A percentile compares a stretch with the other conserved stretches of the same genome.
Conservation (phyloP, 208 protist genomes). For the Porcisia hertigi region DNA sequence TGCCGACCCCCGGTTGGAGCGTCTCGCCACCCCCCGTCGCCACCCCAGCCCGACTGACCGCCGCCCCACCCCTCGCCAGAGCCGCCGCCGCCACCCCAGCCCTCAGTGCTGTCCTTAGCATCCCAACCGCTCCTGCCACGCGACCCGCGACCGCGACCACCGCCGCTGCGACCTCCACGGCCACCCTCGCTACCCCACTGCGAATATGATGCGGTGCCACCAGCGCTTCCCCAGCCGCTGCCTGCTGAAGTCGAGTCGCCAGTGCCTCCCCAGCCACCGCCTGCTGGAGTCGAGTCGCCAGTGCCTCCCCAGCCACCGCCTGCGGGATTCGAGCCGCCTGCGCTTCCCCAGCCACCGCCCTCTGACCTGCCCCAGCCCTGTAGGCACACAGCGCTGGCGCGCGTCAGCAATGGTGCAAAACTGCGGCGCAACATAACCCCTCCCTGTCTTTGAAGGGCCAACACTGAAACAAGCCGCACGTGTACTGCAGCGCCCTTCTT, state of each 20-base stretch:
- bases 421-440: conserved; percentile 48
- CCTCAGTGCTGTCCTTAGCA: conserved; percentile 9
- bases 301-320: conserved; percentile 21
- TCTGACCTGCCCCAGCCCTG: conserved; percentile 63
- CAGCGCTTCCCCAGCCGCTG: conserved; percentile 21
- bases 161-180: conserved; percentile 4
- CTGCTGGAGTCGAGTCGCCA: neutral
- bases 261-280: conserved; percentile 27
- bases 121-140: conserved; percentile 4
- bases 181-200: conserved; percentile 5
- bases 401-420: conserved; percentile 32
- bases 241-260: conserved; percentile 13
- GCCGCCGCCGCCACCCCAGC: conserved; percentile 1
- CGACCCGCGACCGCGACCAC: conserved; percentile 4
- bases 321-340: conserved; percentile 11
- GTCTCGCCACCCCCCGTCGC: conserved; percentile 29
- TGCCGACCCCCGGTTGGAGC: conserved; percentile 23
- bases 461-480: neutral
- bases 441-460: neutral
- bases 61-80: conserved; percentile 12
- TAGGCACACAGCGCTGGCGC: conserved; percentile 33
- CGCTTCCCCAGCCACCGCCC: conserved; percentile 24
- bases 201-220: conserved; percentile 11
- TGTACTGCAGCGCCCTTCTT: neutral
- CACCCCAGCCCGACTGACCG: conserved; percentile 14